A percentile compares a stretch with the other conserved stretches of the same genome.
These are phyloP conservation scores for Colletotrichum incanum DNA, from an alignment of 2,329 filamentous ascomycete species.

Conservation along the genomic window DNA sequence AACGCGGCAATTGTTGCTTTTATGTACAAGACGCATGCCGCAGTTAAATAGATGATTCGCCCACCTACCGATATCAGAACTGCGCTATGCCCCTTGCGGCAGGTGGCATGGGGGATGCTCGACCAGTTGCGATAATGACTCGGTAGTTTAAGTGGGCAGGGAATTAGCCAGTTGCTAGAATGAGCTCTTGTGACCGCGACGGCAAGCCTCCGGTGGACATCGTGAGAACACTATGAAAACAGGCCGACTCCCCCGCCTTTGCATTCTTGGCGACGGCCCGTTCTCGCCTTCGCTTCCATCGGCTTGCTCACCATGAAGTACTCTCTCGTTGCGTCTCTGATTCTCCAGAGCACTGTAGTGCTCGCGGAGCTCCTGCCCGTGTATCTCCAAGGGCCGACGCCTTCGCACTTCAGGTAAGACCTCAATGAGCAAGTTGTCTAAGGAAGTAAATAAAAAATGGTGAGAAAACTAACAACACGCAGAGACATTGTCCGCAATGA, in stretches of 20 bases:
- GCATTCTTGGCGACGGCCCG: slow-evolving; percentile 9
- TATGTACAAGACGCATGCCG: background rate
- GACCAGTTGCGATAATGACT: background rate
- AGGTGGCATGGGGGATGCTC: slow-evolving; percentile 5
- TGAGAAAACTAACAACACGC: background rate
- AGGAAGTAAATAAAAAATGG: too few species aligned
- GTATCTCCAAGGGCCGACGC: slow-evolving; percentile 28
- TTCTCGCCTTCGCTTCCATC: slow-evolving; percentile 1
- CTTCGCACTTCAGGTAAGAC: slow-evolving; percentile 27
- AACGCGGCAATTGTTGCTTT: background rate
- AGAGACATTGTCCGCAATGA: slow-evolving; percentile 40
- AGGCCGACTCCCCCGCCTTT: background rate
- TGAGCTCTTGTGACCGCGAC: background rate
- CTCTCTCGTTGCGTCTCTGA: slow-evolving; percentile 35
- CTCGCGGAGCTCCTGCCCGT: slow-evolving; percentile 33
- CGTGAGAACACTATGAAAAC: slow-evolving; percentile 7
- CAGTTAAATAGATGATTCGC: background rate
- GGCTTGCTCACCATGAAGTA: slow-evolving; percentile 31
- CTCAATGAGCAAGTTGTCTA: background rate
- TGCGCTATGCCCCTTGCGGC: slow-evolving; percentile 11
- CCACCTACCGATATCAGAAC: background rate
- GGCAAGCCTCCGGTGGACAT: background rate
- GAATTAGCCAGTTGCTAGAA: slow-evolving; percentile 4
- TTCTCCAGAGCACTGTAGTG: slow-evolving; percentile 31
- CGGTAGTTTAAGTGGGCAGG: background rate